A percentile compares a stretch with the other conserved stretches of the same genome.
Evolutionary conservation across 495 filamentous ascomycete species (phyloP).

Genomic region (Neurospora sp.): DNA sequence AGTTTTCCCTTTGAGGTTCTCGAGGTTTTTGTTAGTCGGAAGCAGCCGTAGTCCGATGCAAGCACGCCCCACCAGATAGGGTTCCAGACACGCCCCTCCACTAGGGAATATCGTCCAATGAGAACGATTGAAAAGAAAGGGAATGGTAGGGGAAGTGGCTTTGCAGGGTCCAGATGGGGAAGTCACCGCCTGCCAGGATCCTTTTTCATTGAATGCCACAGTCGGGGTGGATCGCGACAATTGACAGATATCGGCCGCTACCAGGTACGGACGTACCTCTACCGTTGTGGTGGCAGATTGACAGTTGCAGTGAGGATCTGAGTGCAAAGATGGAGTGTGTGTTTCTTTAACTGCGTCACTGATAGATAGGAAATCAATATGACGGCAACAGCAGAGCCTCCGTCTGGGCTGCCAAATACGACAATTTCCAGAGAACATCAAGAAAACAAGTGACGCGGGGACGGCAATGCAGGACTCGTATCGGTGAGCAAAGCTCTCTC

Average conservation of each 20-base stretch:
- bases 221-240: conserved; percentile 1
- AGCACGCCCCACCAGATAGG: conserved; percentile 1
- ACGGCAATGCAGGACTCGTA: neutral
- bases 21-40: conserved; percentile 1
- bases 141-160: neutral
- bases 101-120: conserved; percentile 6
- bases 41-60: conserved; percentile 6
- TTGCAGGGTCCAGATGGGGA: neutral
- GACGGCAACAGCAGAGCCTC: neutral
- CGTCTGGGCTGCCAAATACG: neutral
- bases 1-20: neutral
- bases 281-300: conserved; percentile 9
- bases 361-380: neutral
- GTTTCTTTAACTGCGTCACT: neutral
- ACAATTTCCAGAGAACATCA: neutral
- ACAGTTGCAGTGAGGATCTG: neutral
- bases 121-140: neutral
- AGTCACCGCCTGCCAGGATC: neutral
- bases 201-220: neutral
- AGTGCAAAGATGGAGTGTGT: neutral
- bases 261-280: too few species aligned
- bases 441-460: neutral
- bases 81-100: conserved; percentile 3
- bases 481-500: neutral
- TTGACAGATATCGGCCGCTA: conserved; percentile 11